These are phyloP conservation scores for Corylus avellana DNA, from an alignment of 306 rosid species.

Conservation along the genomic window DNA sequence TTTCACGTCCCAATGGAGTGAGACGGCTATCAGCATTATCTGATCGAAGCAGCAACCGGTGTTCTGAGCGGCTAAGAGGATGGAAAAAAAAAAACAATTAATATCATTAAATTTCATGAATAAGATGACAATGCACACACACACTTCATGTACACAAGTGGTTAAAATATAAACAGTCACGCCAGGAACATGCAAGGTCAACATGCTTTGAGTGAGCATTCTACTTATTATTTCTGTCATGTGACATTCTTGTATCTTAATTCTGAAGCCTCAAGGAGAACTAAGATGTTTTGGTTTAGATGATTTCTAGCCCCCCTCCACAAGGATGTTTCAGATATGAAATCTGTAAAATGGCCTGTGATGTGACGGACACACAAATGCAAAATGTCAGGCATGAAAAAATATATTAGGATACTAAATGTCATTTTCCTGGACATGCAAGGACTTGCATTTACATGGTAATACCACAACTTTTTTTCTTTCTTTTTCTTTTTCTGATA, in stretches of 20 bases:
- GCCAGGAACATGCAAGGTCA: neutral
- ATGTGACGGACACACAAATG: neutral
- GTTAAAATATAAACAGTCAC: neutral
- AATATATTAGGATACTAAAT: neutral
- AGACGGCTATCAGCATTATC: constrained; percentile 98
- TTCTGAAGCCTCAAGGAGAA: neutral
- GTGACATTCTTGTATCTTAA: neutral
- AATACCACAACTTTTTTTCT: neutral
- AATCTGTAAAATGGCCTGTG: neutral
- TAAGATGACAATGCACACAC: constrained; percentile 4
- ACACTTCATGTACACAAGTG: neutral
- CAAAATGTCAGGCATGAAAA: neutral
- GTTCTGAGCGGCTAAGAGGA: constrained; percentile 88
- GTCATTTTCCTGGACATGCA: neutral
- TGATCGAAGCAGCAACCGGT: constrained; percentile 87
- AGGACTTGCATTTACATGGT: neutral
- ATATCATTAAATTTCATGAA: constrained; percentile 6
- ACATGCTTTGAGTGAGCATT: neutral
- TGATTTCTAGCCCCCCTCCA: neutral
- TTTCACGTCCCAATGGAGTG: constrained; percentile 85
- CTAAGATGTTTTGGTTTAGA: neutral
- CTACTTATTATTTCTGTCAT: neutral
- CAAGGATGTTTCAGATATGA: neutral
- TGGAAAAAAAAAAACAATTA: constrained; percentile 14
- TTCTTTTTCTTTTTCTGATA: neutral